These are phyloP conservation scores for Penicilliopsis zonata DNA, from an alignment of 495 filamentous ascomycete species.

Conservation along the genomic window DNA sequence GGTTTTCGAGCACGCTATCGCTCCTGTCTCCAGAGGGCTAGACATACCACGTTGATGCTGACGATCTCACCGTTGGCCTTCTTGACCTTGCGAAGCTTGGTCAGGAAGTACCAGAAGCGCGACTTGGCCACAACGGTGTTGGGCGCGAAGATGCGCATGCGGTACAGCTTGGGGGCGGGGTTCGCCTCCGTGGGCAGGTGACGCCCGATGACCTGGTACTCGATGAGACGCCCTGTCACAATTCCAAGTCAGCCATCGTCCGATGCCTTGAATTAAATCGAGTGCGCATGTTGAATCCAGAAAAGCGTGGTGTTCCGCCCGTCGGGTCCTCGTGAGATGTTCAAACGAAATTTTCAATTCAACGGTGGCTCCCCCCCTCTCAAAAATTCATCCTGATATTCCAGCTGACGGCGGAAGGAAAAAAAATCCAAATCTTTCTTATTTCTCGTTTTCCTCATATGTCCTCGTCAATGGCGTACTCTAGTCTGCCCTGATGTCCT, in stretches of 20 bases:
- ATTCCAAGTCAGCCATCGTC: conserved; percentile 23
- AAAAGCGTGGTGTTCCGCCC: no score
- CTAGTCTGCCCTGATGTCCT: no score
- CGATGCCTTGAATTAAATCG: no score
- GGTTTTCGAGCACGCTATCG: conserved; percentile 1
- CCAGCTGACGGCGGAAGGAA: no score
- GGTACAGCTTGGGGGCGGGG: conserved; percentile 94
- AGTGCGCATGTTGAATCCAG: neutral
- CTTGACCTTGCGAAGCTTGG: conserved; percentile 98
- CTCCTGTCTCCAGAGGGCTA: neutral
- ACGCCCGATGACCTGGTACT: conserved; percentile 99
- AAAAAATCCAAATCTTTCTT: no score
- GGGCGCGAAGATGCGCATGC: conserved; percentile 98
- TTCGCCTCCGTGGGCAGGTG: conserved; percentile 93
- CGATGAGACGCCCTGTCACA: conserved; percentile 81
- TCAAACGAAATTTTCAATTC: no score
- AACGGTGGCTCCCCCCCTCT: no score
- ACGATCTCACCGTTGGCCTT: conserved; percentile 99
- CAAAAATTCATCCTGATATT: no score
- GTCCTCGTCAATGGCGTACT: no score
- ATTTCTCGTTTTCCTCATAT: no score
- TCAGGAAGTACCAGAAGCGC: conserved; percentile 99
- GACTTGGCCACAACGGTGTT: conserved; percentile 98
- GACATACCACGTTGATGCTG: conserved; percentile 82
- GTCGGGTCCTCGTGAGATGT: no score